Evolutionary conservation across 1,284 basidiomycete species (phyloP), one percentile per base, ranked within the genome.

Genomic region (Microbotryomycetes sp.): DNA sequence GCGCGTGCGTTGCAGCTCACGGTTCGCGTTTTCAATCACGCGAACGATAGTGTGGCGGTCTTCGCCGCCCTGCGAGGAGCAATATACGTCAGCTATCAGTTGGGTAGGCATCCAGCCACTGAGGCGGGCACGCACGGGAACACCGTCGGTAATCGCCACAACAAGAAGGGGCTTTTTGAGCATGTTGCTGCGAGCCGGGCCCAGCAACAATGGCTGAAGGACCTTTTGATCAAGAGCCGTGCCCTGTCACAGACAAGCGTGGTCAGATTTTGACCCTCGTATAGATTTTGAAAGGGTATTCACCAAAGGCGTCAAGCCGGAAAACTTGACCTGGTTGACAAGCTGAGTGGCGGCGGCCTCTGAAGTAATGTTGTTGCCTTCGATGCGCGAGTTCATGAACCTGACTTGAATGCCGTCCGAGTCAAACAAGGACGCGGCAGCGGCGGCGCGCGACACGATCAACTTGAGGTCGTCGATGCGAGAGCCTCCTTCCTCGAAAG

Each of bases 101-200:
- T 41, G 35, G 35, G 18, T 52, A 52, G 26, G 60, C 56, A 23
- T 51, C 30, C 16, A 18, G 26, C 11, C 18, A 3, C 31, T 28
- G 9, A 21, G 24, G 16, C 46, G 24, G n/a, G 6, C 5, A 28
- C 49, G 15, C 18, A 60, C 66, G 16, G 70, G 70, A 21, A 61
- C 64, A 26, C 70, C 70, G 51, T 71, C 70, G 1, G 64, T 68
- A 15, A 64, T 51, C 56, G 70, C 65, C 59, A 80, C 74, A 64
- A 79, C 70, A 18, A 80, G 63, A 15, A 79, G 68, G 5, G 78
- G 79, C 72, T 80, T 80, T 61, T 76, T 71, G 6, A 80, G 71
- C 46, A 62, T 55, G 57, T 69, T 67, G 29, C 64, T 46, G 21
- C 74, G 71, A n/a, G 76, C 77, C 4, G 78, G 78, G 29, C 73